phyloP scores from a whole-genome alignment of 208 protist genomes.

The Trypanosoma vivax region DNA sequence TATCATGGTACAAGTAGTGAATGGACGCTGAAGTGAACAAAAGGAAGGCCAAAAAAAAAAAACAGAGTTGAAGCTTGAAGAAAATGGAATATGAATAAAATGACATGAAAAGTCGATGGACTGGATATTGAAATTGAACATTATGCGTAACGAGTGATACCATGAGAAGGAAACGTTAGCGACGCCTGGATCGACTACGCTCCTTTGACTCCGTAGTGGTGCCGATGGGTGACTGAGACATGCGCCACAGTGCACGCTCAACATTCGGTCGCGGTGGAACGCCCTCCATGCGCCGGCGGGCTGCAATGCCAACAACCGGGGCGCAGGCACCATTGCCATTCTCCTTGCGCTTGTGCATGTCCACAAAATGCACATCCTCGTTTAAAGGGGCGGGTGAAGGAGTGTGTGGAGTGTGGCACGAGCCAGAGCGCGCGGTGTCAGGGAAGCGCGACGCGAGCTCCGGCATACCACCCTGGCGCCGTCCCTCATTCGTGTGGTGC shows the following conservation, averaged over 20 bases:
- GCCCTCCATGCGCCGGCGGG: conserved; percentile 40
- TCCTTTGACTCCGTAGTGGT: conserved; percentile 21
- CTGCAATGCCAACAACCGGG: conserved; percentile 47
- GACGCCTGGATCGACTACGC: conserved; percentile 33
- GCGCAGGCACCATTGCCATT: neutral
- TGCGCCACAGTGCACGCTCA: conserved; percentile 51
- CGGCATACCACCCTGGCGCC: conserved; percentile 1
- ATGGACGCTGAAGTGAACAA: too few species aligned
- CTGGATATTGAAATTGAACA: too few species aligned
- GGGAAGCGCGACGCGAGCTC: conserved; percentile 9
- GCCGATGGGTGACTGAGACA: conserved; percentile 31
- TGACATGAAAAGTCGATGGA: too few species aligned
- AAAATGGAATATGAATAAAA: too few species aligned
- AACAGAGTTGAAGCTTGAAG: too few species aligned
- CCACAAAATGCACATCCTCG: conserved; percentile 2
- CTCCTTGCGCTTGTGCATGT: conserved; percentile 1
- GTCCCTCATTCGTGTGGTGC: conserved; percentile 15
- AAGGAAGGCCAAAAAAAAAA: too few species aligned
- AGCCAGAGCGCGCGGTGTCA: conserved; percentile 1
- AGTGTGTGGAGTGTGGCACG: conserved; percentile 1
- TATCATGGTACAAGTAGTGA: too few species aligned
- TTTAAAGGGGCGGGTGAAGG: neutral
- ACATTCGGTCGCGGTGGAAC: conserved; percentile 28
- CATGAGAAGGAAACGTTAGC: conserved; percentile 20
- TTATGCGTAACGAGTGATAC: too few species aligned